Conservation (phyloP, 352 stramenopile genomes). For the Pythium volutum region DNA sequence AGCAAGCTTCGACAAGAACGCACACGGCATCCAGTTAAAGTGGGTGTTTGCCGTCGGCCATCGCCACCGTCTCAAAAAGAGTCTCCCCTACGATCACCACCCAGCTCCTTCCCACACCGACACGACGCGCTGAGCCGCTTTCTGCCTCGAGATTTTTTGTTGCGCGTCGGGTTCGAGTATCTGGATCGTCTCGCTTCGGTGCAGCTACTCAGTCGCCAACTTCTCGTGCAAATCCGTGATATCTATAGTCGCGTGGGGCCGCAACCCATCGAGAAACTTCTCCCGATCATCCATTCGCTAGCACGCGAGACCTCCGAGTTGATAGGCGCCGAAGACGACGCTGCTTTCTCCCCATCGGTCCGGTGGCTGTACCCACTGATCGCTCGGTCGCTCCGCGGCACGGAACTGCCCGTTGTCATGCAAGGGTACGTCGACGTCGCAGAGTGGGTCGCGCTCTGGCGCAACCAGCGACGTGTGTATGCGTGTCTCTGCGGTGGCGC, state of each 20-base stretch:
- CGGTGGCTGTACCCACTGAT: constrained; percentile 23
- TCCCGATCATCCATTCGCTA: constrained; percentile 13
- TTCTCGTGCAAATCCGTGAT: constrained; percentile 7
- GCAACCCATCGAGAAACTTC: constrained; percentile 5
- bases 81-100: not conserved
- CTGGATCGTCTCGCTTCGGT: constrained; percentile 7
- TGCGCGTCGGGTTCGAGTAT: constrained; percentile 10
- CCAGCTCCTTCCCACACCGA: not conserved
- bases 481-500: constrained; percentile 63
- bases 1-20: not conserved
- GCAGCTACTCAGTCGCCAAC: constrained; percentile 7
- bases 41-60: not conserved
- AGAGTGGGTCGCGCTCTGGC: constrained; percentile 67
- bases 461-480: constrained; percentile 52
- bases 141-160: constrained; percentile 1
- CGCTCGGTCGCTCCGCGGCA: constrained; percentile 14
- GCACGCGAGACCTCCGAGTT: constrained; percentile 13
- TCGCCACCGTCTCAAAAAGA: not conserved
- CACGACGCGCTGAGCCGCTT: constrained; percentile 1
- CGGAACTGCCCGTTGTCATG: constrained; percentile 28
- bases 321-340: not conserved
- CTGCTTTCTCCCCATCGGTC: not conserved
- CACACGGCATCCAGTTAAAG: not conserved
- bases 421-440: constrained; percentile 53
- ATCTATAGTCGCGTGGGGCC: constrained; percentile 5